phyloP scores from a whole-genome alignment of 345 rosid genomes.

The Microcos paniculata region DNA sequence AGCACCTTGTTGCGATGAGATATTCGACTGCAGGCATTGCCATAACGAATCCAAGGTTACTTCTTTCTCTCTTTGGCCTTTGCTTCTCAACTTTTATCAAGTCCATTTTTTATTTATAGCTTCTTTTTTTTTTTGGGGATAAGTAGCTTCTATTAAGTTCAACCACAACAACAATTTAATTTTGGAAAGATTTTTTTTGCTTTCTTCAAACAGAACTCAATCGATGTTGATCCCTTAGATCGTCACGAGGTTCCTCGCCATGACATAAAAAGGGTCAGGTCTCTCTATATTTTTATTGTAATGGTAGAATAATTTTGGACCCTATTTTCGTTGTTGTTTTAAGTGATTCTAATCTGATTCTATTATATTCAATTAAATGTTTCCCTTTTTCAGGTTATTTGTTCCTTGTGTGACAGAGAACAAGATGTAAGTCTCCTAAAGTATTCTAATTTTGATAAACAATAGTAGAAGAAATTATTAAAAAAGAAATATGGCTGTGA shows the following conservation, averaged over 20 bases:
- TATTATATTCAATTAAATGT: neutral
- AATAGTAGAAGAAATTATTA: neutral
- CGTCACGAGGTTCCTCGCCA: conserved; percentile 85
- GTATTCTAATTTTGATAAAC: neutral
- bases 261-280: conserved; percentile 58
- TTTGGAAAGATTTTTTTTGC: neutral
- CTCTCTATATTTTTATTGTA: neutral
- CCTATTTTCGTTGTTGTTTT: neutral
- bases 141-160: neutral
- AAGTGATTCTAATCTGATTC: neutral
- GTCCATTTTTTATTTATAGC: too few relatives aligned
- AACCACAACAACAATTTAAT: neutral
- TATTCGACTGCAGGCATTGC: conserved; percentile 87
- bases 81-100: neutral
- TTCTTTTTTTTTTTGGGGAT: neutral
- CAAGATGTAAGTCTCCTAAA: conserved; percentile 50
- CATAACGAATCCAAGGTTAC: conserved; percentile 81
- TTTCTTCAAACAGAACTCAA: conserved; percentile 44
- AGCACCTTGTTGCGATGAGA: conserved; percentile 84
- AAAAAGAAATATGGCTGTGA: neutral
- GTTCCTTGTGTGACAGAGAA: conserved; percentile 54
- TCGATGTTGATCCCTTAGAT: conserved; percentile 45
- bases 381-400: conserved; percentile 47
- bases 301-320: neutral
- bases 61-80: neutral